These are phyloP conservation scores for Medicago ruthenica DNA, from an alignment of 306 rosid species.

Conservation along the genomic window DNA sequence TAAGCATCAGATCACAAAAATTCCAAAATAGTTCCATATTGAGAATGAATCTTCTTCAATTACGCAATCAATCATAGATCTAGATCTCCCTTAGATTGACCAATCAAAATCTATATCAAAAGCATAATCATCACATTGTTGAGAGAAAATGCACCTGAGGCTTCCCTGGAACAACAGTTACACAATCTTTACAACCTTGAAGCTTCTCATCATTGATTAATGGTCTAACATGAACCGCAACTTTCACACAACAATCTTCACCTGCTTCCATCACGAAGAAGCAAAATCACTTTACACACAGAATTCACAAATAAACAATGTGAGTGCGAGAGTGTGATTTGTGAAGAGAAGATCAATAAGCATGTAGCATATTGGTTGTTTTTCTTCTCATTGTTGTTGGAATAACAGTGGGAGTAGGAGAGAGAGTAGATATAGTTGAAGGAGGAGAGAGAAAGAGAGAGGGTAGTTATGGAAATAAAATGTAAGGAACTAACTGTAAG, in stretches of 20 bases:
- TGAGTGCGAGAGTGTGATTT: neutral
- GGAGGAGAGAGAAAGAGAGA: constrained; percentile 39
- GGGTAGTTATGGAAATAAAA: constrained; percentile 44
- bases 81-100: constrained; percentile 51
- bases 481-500: constrained; percentile 42
- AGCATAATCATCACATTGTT: constrained; percentile 14
- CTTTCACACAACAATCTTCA: constrained; percentile 93
- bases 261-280: constrained; percentile 69
- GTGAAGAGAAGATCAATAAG: neutral
- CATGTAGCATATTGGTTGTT: neutral
- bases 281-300: neutral
- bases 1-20: constrained; percentile 34
- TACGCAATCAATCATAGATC: constrained; percentile 43
- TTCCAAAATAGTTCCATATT: no score
- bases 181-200: constrained; percentile 98
- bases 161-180: constrained; percentile 83
- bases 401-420: constrained; percentile 34
- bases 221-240: constrained; percentile 95
- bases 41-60: constrained; percentile 4
- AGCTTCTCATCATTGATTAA: constrained; percentile 89
- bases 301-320: neutral
- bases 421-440: constrained; percentile 43
- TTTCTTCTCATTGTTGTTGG: constrained; percentile 15
- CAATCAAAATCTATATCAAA: constrained; percentile 5
- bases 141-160: constrained; percentile 66